Conservation (phyloP, 2,329 filamentous ascomycete genomes). For the Colletotrichum falcatum region DNA sequence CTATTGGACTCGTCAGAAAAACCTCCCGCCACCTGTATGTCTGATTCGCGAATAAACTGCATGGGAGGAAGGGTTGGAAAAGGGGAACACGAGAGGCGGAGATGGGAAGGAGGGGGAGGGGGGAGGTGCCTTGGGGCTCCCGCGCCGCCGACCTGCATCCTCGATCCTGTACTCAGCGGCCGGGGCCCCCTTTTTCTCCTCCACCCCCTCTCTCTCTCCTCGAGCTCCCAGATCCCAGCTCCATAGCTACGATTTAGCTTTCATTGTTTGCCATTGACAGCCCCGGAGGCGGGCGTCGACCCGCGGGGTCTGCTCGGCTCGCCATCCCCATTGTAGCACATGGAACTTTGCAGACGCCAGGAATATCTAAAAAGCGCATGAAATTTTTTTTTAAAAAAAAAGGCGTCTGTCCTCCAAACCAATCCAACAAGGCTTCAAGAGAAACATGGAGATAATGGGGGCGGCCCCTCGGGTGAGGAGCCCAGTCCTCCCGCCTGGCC, state of each 20-base stretch:
- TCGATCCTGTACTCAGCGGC: slow-evolving; percentile 33
- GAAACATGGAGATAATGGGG: background rate
- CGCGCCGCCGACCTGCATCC: slow-evolving; percentile 28
- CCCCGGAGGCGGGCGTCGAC: background rate
- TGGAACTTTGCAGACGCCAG: background rate
- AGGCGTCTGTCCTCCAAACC: background rate
- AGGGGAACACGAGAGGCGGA: background rate
- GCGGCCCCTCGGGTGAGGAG: background rate
- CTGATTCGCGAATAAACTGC: background rate
- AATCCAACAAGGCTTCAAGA: too few relatives aligned
- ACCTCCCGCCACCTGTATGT: background rate
- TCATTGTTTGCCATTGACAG: background rate
- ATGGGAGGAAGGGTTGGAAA: background rate
- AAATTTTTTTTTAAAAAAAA: background rate
- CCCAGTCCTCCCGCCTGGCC: background rate
- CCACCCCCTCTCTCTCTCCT: background rate
- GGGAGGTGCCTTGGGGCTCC: slow-evolving; percentile 11
- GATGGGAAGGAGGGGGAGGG: background rate
- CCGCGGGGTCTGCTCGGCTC: background rate
- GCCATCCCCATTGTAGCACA: background rate
- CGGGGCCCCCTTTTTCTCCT: background rate
- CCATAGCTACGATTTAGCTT: background rate
- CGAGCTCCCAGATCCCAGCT: too few relatives aligned
- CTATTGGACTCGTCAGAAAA: background rate
- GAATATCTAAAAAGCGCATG: background rate